These are phyloP conservation scores for Thamnidium elegans DNA, from an alignment of 192 early-diverging fungal species.

Conservation along the genomic window DNA sequence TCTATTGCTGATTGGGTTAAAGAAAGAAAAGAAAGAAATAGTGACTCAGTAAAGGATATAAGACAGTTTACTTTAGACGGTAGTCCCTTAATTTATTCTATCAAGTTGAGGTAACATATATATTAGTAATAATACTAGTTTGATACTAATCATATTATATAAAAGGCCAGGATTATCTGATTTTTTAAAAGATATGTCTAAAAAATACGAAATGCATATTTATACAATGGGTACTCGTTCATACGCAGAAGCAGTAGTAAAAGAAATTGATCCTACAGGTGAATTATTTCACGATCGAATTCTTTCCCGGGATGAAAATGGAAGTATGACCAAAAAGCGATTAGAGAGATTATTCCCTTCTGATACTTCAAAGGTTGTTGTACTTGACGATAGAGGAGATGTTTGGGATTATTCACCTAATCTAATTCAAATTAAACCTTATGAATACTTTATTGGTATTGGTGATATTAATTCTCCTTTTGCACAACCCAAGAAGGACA, in stretches of 20 bases:
- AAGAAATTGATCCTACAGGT: constrained; percentile 81
- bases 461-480: constrained; percentile 94
- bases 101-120: constrained; percentile 73
- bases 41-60: constrained; percentile 61
- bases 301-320: constrained; percentile 89
- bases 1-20: constrained; percentile 74
- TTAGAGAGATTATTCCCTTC: constrained; percentile 88
- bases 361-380: constrained; percentile 93
- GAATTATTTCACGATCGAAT: constrained; percentile 84
- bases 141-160: neutral
- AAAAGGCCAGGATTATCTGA: constrained; percentile 74
- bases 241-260: constrained; percentile 89
- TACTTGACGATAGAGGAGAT: constrained; percentile 93
- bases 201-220: constrained; percentile 93
- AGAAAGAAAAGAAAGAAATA: constrained; percentile 56
- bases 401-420: constrained; percentile 93
- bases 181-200: constrained; percentile 67
- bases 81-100: constrained; percentile 65
- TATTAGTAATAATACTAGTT: neutral
- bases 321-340: constrained; percentile 75
- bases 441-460: constrained; percentile 90
- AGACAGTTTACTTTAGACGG: constrained; percentile 74
- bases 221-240: constrained; percentile 97
- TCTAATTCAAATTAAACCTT: constrained; percentile 85
- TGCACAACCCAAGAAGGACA: constrained; percentile 30